A percentile compares a stretch with the other conserved stretches of the same genome.
phyloP scores from a whole-genome alignment of 768 basidiomycete genomes.

The Hericium alpestre region DNA sequence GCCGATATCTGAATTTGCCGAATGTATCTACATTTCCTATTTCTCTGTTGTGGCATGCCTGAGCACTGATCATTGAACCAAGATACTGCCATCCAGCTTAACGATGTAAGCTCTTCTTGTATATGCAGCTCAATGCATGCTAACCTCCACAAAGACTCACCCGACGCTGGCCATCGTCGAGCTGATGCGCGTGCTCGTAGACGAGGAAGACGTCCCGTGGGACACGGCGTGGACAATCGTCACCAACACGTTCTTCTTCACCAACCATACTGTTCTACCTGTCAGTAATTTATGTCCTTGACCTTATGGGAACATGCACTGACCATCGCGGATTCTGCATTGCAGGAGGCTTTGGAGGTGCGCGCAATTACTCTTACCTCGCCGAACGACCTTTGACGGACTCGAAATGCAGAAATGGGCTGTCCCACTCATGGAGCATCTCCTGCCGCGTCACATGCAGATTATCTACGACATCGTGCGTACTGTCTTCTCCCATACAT shows the following conservation, averaged over 20 bases:
- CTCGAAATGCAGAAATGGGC: conserved; percentile 64
- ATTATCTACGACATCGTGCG: conserved; percentile 81
- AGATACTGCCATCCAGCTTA: conserved; percentile 92
- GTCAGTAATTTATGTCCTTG: conserved; percentile 30
- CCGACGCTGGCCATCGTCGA: conserved; percentile 93
- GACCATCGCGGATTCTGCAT: neutral
- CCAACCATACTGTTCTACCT: conserved; percentile 89
- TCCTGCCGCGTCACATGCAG: conserved; percentile 84
- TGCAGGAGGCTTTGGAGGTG: conserved; percentile 61
- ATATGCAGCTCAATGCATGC: neutral
- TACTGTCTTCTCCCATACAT: conserved; percentile 16
- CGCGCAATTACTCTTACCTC: neutral
- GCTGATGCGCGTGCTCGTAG: conserved; percentile 82
- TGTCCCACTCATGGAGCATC: conserved; percentile 72
- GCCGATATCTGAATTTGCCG: conserved; percentile 70
- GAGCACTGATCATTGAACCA: conserved; percentile 1
- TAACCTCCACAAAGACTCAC: conserved; percentile 52
- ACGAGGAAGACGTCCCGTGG: conserved; percentile 87
- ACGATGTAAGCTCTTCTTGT: conserved; percentile 47
- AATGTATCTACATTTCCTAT: conserved; percentile 36
- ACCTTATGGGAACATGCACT: neutral
- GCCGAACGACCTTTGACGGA: too few relatives aligned
- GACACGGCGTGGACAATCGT: conserved; percentile 80
- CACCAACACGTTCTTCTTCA: conserved; percentile 89
- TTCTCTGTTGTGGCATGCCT: neutral